These are phyloP conservation scores for Aspergillus hortae DNA, from an alignment of 2,329 filamentous ascomycete species.

Conservation along the genomic window DNA sequence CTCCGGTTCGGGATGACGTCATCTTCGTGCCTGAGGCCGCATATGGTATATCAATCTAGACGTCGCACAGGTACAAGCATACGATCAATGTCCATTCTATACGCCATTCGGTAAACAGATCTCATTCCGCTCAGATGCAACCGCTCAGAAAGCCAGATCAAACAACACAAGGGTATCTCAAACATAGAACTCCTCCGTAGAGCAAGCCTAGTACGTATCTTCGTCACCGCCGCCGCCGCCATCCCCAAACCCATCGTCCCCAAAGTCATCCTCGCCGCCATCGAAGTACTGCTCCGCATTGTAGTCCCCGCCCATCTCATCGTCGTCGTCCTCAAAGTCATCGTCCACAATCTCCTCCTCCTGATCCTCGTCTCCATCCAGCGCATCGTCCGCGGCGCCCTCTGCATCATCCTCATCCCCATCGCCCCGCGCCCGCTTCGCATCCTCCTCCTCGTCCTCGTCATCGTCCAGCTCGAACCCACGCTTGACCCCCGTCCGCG, in stretches of 20 bases:
- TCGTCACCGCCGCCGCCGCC: slow-evolving; percentile 53
- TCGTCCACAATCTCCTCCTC: slow-evolving; percentile 53
- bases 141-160: slow-evolving; percentile 5
- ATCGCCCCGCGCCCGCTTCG: slow-evolving; percentile 28
- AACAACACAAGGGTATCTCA: slow-evolving; percentile 30
- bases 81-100: too few relatives aligned
- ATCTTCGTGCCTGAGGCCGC: slow-evolving; percentile 6
- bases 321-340: slow-evolving; percentile 59
- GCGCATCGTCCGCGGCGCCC: slow-evolving; percentile 32
- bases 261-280: slow-evolving; percentile 53
- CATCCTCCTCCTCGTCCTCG: slow-evolving; percentile 30
- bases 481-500: slow-evolving; percentile 25
- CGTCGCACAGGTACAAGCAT: too few relatives aligned
- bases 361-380: slow-evolving; percentile 44
- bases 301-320: slow-evolving; percentile 59
- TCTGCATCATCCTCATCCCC: slow-evolving; percentile 32
- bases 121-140: slow-evolving; percentile 11
- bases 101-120: too few relatives aligned
- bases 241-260: slow-evolving; percentile 55
- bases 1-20: not conserved
- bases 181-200: slow-evolving; percentile 4
- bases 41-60: too few relatives aligned
- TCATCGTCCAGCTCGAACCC: slow-evolving; percentile 48
- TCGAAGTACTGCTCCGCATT: slow-evolving; percentile 64
- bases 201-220: slow-evolving; percentile 33